A percentile compares a stretch with the other conserved stretches of the same genome.
phyloP scores from a whole-genome alignment of 176 grass and related monocot species.

The Eragrostis curvula region DNA sequence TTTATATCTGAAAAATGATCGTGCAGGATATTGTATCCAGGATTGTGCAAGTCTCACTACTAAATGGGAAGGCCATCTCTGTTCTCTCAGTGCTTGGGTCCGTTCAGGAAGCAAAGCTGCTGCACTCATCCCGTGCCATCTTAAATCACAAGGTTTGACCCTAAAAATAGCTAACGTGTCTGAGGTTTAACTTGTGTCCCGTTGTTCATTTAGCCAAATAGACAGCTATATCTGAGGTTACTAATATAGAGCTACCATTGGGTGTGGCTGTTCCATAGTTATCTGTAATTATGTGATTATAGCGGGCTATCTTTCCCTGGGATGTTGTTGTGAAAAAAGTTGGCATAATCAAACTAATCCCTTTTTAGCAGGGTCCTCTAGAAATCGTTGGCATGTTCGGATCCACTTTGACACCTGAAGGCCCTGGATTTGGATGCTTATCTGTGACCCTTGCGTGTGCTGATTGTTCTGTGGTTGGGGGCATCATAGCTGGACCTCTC shows the following conservation, averaged over 20 bases:
- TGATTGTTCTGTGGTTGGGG: slow-evolving; percentile 46
- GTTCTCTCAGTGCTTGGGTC: slow-evolving; percentile 46
- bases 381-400: slow-evolving; percentile 49
- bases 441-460: slow-evolving; percentile 50
- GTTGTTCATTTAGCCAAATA: slow-evolving; percentile 7
- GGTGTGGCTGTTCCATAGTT: neutral
- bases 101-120: slow-evolving; percentile 41
- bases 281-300: neutral
- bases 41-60: slow-evolving; percentile 25
- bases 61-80: slow-evolving; percentile 31
- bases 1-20: slow-evolving; percentile 14
- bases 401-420: slow-evolving; percentile 50
- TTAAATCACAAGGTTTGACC: slow-evolving; percentile 52
- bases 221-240: neutral
- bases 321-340: neutral
- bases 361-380: slow-evolving; percentile 50
- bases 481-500: slow-evolving; percentile 48
- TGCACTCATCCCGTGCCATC: slow-evolving; percentile 39
- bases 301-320: neutral
- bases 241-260: neutral
- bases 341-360: neutral
- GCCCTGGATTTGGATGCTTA: slow-evolving; percentile 32
- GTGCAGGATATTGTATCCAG: slow-evolving; percentile 47
- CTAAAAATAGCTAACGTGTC: slow-evolving; percentile 23
- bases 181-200: neutral